phyloP scores from a whole-genome alignment of 345 rosid genomes.

The Melaleuca alternifolia region DNA sequence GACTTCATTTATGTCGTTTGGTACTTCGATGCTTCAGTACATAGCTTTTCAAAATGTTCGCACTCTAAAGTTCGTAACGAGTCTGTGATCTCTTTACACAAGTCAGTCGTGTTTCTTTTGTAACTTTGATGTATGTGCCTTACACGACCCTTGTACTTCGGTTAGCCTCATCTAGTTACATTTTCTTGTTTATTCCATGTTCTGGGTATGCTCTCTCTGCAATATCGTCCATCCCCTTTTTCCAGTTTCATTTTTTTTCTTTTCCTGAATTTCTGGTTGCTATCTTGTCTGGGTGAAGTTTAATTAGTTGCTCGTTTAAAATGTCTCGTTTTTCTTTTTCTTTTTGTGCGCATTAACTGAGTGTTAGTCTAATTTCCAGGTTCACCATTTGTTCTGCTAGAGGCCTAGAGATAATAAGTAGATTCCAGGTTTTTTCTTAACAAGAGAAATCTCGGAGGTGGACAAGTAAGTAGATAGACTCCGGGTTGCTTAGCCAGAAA shows the following conservation, averaged over 20 bases:
- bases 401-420: not conserved
- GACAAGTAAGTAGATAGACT: slow-evolving; percentile 3
- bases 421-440: not conserved
- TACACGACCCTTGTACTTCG: not conserved
- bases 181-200: not conserved
- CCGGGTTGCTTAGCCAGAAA: slow-evolving; percentile 1
- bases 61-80: not conserved
- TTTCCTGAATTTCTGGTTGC: slow-evolving; percentile 4
- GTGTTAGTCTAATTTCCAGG: not conserved
- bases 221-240: not conserved
- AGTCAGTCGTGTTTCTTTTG: not conserved
- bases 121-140: not conserved
- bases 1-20: slow-evolving; percentile 7
- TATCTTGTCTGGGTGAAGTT: not conserved
- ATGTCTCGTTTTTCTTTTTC: not conserved
- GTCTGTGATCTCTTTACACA: not conserved
- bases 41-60: not conserved
- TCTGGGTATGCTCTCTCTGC: slow-evolving; percentile 16
- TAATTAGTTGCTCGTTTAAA: not conserved
- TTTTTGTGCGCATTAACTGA: not conserved
- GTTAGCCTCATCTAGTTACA: not conserved
- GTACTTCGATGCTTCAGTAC: slow-evolving; percentile 9
- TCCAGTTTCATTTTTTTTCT: slow-evolving; percentile 4
- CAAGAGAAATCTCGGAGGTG: not conserved
- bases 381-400: not conserved